phyloP scores from a whole-genome alignment of 2,329 filamentous ascomycete genomes.

The Xylariomycetidae sp. region DNA sequence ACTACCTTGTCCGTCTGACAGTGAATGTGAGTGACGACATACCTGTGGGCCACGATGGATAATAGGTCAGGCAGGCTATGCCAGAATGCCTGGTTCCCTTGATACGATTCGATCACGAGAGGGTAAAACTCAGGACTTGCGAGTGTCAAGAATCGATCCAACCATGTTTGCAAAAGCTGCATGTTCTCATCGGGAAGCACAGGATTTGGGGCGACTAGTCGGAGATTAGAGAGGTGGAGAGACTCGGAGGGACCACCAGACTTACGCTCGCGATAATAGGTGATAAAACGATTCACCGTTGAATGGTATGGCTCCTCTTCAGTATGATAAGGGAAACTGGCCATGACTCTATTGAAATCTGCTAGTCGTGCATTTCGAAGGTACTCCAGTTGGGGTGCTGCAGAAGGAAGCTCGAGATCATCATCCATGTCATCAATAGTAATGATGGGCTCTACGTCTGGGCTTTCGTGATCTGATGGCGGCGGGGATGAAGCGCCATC shows the following conservation, averaged over 20 bases:
- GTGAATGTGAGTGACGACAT: slow-evolving; percentile 16
- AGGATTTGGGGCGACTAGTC: too few relatives aligned
- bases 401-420: slow-evolving; percentile 23
- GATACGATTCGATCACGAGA: slow-evolving; percentile 37
- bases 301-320: slow-evolving; percentile 22
- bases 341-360: slow-evolving; percentile 16
- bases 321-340: slow-evolving; percentile 26
- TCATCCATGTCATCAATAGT: slow-evolving; percentile 33
- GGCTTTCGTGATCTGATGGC: slow-evolving; percentile 36
- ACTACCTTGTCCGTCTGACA: too few relatives aligned
- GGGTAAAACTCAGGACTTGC: slow-evolving; percentile 29
- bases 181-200: too few relatives aligned
- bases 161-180: slow-evolving; percentile 51
- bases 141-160: slow-evolving; percentile 42
- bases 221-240: slow-evolving; percentile 26
- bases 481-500: slow-evolving; percentile 31
- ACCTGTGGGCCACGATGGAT: slow-evolving; percentile 38
- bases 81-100: slow-evolving; percentile 48
- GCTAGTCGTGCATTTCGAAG: slow-evolving; percentile 8
- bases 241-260: slow-evolving; percentile 3
- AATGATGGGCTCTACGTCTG: slow-evolving; percentile 38
- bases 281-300: slow-evolving; percentile 20
- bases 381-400: slow-evolving; percentile 21
- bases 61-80: slow-evolving; percentile 46
- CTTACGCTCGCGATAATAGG: slow-evolving; percentile 25